phyloP scores from a whole-genome alignment of 148 eudicot species.

The Euryodendron excelsum region DNA sequence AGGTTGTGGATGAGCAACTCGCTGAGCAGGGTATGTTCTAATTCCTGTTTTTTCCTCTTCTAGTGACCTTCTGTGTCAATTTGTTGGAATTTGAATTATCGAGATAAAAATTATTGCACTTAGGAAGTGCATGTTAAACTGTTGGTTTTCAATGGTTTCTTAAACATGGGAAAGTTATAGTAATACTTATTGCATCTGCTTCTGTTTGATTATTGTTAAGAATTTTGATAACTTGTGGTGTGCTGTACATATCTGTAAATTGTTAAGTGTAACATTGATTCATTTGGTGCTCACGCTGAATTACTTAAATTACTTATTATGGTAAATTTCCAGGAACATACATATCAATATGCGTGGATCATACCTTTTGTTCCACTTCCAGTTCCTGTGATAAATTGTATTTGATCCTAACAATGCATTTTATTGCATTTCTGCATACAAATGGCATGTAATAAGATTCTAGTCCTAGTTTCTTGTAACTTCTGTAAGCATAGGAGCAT shows the following conservation, averaged over 20 bases:
- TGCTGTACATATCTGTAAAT: background rate
- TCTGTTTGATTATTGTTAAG: background rate
- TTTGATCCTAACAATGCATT: background rate
- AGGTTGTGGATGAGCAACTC: constrained; percentile 58
- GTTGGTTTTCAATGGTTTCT: background rate
- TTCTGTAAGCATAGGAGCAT: no score
- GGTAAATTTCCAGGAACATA: no score
- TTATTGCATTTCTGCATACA: no score
- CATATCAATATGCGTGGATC: no score
- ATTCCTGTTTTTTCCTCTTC: background rate
- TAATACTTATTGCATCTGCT: background rate
- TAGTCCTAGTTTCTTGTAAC: no score
- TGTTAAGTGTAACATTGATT: background rate
- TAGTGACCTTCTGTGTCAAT: background rate
- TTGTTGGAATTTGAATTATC: background rate
- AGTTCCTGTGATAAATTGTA: no score
- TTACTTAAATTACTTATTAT: no score
- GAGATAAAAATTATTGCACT: background rate
- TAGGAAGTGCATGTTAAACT: background rate
- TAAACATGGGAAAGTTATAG: background rate
- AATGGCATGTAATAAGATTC: no score
- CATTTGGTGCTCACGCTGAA: no score
- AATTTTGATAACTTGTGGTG: background rate
- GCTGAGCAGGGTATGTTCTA: constrained; percentile 63
- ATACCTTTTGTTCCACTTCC: no score